Evolutionary conservation across 805 yeast species (phyloP), one percentile per base, ranked within the genome.

Genomic region (Danielia oregonensis): DNA sequence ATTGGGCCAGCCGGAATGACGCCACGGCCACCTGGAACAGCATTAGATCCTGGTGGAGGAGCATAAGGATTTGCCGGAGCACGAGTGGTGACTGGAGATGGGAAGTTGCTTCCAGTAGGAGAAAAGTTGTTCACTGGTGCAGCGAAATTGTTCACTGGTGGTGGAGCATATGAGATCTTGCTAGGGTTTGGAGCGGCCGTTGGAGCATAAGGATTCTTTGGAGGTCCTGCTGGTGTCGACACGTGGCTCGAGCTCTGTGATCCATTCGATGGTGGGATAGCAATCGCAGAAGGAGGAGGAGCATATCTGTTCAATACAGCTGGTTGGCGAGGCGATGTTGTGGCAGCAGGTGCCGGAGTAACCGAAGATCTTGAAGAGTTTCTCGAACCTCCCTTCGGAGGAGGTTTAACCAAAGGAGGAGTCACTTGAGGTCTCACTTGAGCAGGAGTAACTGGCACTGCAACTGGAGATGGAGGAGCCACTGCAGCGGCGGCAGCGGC

Each of bases 401-500:
- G 47, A 12, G 47, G 45, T 16, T 21, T 26, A 17, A 26, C 29
- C n/a, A 17, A 30, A 9, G 32, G 25, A 14, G 10, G 12, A 7
- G 26, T 13, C 14, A 19, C 32, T 17, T 8, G 5, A 10, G 33
- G 26, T 4, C 19, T 6, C 30, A 28, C 22, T 7, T 6, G 18
- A 3, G 35, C 35, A 10, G 37, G 30, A 16, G 29, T 14, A 9
- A 21, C 24, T 3, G 30, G 30, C 7, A 17, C 17, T 3, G 39
- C 36, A 33, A 30, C 27, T 7, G 31, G 29, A 12, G 31, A 29
- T 6, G 32, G 26, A 2, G 37, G 19, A 5, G 39, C 33, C 4
- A 47, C 54, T 11, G 57, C 61, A 12, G 68, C 62, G 5, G 74
- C 61, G 12, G 78, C 66, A 14, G 75, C 70, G 19, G 71, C 63